Conservation (phyloP, 2,329 filamentous ascomycete genomes). For the Cadophora sp. region DNA sequence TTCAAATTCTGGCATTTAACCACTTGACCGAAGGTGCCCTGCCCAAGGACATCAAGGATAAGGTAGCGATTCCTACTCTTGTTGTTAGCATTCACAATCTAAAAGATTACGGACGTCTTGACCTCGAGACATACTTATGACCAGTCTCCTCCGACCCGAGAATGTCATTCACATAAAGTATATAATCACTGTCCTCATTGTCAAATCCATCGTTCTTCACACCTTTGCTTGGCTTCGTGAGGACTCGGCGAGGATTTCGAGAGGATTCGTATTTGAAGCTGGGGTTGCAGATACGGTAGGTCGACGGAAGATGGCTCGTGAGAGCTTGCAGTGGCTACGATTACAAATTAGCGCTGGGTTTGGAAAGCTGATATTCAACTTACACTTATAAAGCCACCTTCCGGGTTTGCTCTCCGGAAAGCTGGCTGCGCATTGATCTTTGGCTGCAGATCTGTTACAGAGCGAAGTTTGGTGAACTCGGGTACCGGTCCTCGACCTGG, state of each 20-base stretch:
- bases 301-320: constrained; percentile 89
- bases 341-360: constrained; percentile 37
- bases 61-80: constrained; percentile 83
- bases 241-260: constrained; percentile 89
- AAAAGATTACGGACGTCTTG: constrained; percentile 32
- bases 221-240: constrained; percentile 98
- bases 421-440: constrained; percentile 87
- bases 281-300: constrained; percentile 98
- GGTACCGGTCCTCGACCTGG: constrained; percentile 75
- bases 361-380: constrained; percentile 46
- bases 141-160: constrained; percentile 96
- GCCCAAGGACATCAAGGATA: constrained; percentile 94
- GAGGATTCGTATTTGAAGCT: constrained; percentile 99
- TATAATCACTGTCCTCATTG: constrained; percentile 99
- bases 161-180: constrained; percentile 98
- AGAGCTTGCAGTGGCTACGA: constrained; percentile 89
- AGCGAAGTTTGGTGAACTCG: constrained; percentile 82
- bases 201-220: constrained; percentile 99
- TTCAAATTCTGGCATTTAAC: constrained; percentile 99
- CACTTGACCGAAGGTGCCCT: constrained; percentile 97
- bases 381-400: constrained; percentile 97
- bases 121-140: constrained; percentile 74
- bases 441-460: constrained; percentile 76
- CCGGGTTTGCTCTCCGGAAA: constrained; percentile 91
- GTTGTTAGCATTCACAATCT: constrained; percentile 41